A percentile compares a stretch with the other conserved stretches of the same genome.
phyloP scores from a whole-genome alignment of 108 stramenopile species.

The Skeletonema tropicum region DNA sequence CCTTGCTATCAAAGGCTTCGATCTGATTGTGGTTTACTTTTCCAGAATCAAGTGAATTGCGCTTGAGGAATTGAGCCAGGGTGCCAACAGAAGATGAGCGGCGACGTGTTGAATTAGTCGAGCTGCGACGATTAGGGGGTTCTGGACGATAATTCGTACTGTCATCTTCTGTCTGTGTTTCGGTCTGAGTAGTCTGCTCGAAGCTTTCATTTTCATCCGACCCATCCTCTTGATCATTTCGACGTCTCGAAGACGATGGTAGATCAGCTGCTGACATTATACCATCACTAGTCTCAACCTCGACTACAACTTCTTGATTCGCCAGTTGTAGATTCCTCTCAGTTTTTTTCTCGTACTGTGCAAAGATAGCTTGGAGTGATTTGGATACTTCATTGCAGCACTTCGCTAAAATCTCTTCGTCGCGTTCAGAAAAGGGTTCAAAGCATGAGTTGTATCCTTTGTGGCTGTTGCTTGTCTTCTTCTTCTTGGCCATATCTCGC shows the following conservation, averaged over 20 bases:
- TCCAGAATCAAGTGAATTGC: neutral
- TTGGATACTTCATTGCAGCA: constrained; percentile 49
- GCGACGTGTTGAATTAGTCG: constrained; percentile 8
- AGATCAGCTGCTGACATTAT: neutral
- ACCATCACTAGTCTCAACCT: neutral
- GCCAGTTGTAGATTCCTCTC: neutral
- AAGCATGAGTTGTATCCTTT: constrained; percentile 41
- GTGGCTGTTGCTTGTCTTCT: constrained; percentile 16
- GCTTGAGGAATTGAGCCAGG: constrained; percentile 6
- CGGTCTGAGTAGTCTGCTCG: neutral
- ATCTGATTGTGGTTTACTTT: neutral
- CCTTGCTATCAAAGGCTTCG: constrained; percentile 3
- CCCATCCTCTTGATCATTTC: neutral
- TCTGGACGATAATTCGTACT: constrained; percentile 16
- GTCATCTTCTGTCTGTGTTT: neutral
- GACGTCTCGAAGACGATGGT: neutral
- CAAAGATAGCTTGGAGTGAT: constrained; percentile 42
- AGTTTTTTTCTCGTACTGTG: constrained; percentile 9
- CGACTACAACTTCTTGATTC: neutral
- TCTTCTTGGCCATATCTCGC: constrained; percentile 37
- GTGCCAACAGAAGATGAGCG: constrained; percentile 12
- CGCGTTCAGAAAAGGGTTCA: constrained; percentile 36
- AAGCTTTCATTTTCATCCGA: neutral
- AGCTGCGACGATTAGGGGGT: constrained; percentile 2
- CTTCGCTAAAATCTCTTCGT: constrained; percentile 51